phyloP scores from a whole-genome alignment of 176 grass and related monocot species.

The Oryza longistaminata region DNA sequence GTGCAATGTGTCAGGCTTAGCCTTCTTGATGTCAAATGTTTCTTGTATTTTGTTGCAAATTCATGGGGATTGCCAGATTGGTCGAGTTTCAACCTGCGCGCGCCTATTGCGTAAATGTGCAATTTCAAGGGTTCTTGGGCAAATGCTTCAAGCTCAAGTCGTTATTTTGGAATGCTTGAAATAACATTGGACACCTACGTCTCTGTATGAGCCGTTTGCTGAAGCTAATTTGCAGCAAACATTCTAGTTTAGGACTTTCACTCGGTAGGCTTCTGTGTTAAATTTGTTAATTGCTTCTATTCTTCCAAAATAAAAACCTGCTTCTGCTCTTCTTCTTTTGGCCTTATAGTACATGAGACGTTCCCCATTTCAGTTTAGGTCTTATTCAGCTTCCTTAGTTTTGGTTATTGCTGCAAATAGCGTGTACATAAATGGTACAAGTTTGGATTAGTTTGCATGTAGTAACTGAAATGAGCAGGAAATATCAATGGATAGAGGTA shows the following conservation, averaged over 20 bases:
- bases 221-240: background rate
- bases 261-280: background rate
- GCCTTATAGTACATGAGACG: background rate
- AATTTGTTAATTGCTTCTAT: background rate
- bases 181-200: background rate
- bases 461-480: constrained; percentile 1
- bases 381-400: background rate
- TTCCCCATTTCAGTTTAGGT: background rate
- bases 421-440: background rate
- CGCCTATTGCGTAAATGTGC: background rate
- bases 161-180: background rate
- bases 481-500: background rate
- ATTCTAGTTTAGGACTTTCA: background rate
- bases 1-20: background rate
- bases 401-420: background rate
- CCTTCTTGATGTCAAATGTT: background rate
- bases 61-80: background rate
- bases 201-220: background rate
- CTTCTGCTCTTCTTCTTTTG: background rate
- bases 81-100: background rate
- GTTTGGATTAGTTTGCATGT: background rate
- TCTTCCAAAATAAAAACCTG: background rate
- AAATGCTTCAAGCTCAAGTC: background rate
- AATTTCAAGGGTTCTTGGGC: background rate
- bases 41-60: background rate